Percentiles rank a stretch among this genome's conserved stretches.
Evolutionary conservation across 176 grass and related monocot genomes (phyloP).

Genomic region (Oryza glumipatula): DNA sequence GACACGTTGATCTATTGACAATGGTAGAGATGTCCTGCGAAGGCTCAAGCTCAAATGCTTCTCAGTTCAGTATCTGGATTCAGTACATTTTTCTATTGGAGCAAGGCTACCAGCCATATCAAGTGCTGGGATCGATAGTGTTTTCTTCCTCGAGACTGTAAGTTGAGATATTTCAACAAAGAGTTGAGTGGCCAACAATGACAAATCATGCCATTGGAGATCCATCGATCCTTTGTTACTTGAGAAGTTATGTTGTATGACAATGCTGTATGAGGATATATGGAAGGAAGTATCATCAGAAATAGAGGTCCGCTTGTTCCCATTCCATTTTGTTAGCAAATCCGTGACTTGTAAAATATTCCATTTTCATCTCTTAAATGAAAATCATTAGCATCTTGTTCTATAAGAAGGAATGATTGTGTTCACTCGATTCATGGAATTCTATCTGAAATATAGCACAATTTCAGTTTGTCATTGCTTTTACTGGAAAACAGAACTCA

Average conservation of each 20-base stretch:
- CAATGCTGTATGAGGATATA: slow-evolving; percentile 6
- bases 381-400: slow-evolving; percentile 15
- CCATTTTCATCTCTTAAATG: slow-evolving; percentile 29
- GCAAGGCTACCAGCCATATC: not conserved
- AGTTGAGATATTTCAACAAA: not conserved
- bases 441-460: not conserved
- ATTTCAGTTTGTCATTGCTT: not conserved
- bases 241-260: not conserved
- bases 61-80: not conserved
- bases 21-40: not conserved
- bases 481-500: not conserved
- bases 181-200: slow-evolving; percentile 27
- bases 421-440: not conserved
- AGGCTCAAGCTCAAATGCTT: slow-evolving; percentile 35
- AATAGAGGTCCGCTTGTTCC: slow-evolving; percentile 37
- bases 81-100: slow-evolving; percentile 7
- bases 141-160: not conserved
- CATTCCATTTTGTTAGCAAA: slow-evolving; percentile 50
- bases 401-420: not conserved
- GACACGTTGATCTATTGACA: slow-evolving; percentile 58
- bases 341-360: slow-evolving; percentile 42
- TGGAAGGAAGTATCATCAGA: not conserved
- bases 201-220: slow-evolving; percentile 28
- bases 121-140: not conserved
- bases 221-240: slow-evolving; percentile 37